phyloP scores from a whole-genome alignment of 768 basidiomycete genomes.

The Tricholoma matsutake region DNA sequence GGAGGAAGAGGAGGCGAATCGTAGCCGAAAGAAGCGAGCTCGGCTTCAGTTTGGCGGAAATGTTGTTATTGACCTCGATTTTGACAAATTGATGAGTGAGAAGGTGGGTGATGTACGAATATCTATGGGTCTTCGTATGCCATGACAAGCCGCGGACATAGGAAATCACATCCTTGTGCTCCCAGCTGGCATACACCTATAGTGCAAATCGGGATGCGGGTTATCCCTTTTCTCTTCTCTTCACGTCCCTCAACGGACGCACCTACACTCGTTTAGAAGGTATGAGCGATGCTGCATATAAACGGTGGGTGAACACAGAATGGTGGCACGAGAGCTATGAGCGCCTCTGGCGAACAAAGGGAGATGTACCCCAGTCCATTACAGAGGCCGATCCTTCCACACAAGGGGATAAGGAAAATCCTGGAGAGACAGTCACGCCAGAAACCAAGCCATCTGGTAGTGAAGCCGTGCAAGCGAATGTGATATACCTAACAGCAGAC shows the following conservation, averaged over 20 bases:
- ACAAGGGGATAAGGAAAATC: not conserved
- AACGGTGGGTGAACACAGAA: conserved; percentile 76
- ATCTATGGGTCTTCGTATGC: conserved; percentile 6
- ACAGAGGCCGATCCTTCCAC: not conserved
- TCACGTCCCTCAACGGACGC: conserved; percentile 76
- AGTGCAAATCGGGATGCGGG: conserved; percentile 76
- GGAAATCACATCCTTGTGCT: conserved; percentile 89
- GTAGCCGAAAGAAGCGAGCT: conserved; percentile 38
- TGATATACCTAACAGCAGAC: conserved; percentile 96
- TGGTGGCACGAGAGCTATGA: conserved; percentile 84
- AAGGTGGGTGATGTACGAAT: conserved; percentile 55
- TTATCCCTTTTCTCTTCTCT: conserved; percentile 71
- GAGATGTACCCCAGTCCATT: not conserved
- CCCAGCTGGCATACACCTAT: conserved; percentile 91
- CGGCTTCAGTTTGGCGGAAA: conserved; percentile 53
- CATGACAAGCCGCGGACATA: conserved; percentile 32
- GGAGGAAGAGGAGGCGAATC: conserved; percentile 33
- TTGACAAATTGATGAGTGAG: conserved; percentile 91
- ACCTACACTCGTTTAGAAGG: conserved; percentile 63
- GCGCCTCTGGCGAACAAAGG: conserved; percentile 49
- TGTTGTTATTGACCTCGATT: conserved; percentile 84
- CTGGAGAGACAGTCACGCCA: not conserved
- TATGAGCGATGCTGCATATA: conserved; percentile 64
- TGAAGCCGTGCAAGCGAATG: conserved; percentile 37
- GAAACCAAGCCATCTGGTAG: not conserved